Conservation (phyloP, 139 green algal species). For the Prasinococcaceae sp. region DNA sequence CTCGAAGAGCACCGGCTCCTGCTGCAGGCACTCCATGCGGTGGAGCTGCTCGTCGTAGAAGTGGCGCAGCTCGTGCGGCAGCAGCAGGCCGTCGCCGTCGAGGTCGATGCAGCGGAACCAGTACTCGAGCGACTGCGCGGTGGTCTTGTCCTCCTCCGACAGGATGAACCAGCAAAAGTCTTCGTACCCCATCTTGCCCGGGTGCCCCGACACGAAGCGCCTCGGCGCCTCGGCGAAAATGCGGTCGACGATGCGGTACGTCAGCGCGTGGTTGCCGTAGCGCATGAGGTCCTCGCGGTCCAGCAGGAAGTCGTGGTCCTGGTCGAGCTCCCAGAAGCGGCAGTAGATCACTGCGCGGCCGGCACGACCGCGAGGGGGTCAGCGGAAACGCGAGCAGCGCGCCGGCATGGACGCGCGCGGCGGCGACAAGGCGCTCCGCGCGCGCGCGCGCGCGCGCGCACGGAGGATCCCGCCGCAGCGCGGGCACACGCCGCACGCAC, state of each 20-base stretch:
- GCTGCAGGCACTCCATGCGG: slow-evolving; percentile 82
- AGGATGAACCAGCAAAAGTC: slow-evolving; percentile 99
- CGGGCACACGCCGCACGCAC: too few relatives aligned
- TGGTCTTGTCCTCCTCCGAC: slow-evolving; percentile 95
- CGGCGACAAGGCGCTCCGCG: too few relatives aligned
- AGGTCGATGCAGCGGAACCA: slow-evolving; percentile 84
- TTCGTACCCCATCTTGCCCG: slow-evolving; percentile 87
- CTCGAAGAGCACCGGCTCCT: slow-evolving; percentile 69
- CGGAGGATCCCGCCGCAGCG: too few relatives aligned
- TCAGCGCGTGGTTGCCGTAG: slow-evolving; percentile 87
- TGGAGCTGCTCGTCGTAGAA: slow-evolving; percentile 99
- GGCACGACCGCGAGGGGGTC: slow-evolving; percentile 81
- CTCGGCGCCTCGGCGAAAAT: slow-evolving; percentile 72
- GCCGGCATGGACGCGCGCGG: neutral
- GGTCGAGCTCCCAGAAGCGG: slow-evolving; percentile 99
- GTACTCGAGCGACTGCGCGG: slow-evolving; percentile 76
- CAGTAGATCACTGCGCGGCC: slow-evolving; percentile 81
- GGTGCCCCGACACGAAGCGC: slow-evolving; percentile 31
- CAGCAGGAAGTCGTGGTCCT: slow-evolving; percentile 93
- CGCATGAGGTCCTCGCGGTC: slow-evolving; percentile 79
- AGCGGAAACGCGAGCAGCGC: too few relatives aligned
- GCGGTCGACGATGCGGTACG: slow-evolving; percentile 84
- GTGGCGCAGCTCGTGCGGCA: slow-evolving; percentile 67
- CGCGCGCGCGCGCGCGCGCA: too few relatives aligned
- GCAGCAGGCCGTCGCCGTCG: slow-evolving; percentile 74